These are phyloP conservation scores for Helicostylum pulchrum DNA, from an alignment of 192 early-diverging fungal species.

Conservation along the genomic window DNA sequence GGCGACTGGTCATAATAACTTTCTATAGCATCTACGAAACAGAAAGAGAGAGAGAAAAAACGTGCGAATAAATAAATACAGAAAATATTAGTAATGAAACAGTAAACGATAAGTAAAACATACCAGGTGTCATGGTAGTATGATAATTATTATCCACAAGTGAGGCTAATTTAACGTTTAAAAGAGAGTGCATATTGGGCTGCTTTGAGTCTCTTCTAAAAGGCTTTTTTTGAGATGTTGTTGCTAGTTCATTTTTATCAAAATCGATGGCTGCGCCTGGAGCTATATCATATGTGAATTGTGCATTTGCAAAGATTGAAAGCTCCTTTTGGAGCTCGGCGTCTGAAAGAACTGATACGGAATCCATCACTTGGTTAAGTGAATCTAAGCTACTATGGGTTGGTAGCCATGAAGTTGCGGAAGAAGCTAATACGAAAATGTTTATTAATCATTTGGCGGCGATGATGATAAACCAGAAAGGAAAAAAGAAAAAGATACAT, in stretches of 20 bases:
- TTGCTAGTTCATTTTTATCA: not conserved
- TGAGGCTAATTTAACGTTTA: slow-evolving; percentile 12
- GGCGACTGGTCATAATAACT: slow-evolving; percentile 17
- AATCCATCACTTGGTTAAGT: slow-evolving; percentile 14
- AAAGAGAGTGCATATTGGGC: slow-evolving; percentile 13
- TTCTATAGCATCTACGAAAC: slow-evolving; percentile 5
- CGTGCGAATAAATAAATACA: not conserved
- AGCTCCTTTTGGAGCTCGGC: slow-evolving; percentile 64
- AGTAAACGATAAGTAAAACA: not conserved
- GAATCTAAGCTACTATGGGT: slow-evolving; percentile 16
- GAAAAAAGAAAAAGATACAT: not conserved
- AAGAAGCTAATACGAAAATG: slow-evolving; percentile 2
- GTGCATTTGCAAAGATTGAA: slow-evolving; percentile 64
- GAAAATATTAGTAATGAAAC: not conserved
- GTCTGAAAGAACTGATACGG: slow-evolving; percentile 47
- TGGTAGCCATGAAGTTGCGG: slow-evolving; percentile 17
- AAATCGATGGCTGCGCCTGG: slow-evolving; percentile 11
- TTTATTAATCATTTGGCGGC: not conserved
- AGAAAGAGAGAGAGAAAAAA: not conserved
- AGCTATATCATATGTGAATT: slow-evolving; percentile 59
- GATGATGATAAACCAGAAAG: not conserved
- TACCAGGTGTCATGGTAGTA: slow-evolving; percentile 17
- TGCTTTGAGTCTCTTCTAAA: slow-evolving; percentile 7
- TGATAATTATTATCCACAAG: slow-evolving; percentile 9
- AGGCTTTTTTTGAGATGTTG: not conserved